phyloP scores from a whole-genome alignment of 2,329 filamentous ascomycete species.

The Helotiales sp. region DNA sequence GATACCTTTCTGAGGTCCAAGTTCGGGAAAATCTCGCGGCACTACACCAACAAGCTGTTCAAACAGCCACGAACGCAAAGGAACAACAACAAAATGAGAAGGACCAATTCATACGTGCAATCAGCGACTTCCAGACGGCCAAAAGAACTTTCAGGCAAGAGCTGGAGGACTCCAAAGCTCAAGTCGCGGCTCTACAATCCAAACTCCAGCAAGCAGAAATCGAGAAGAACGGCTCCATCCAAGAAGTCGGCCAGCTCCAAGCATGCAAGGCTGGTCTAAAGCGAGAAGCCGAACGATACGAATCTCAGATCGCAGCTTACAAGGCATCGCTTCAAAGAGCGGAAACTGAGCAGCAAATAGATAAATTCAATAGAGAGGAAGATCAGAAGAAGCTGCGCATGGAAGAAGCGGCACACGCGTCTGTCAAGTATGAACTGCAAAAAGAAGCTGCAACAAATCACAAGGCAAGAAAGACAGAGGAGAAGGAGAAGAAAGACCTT shows the following conservation, averaged over 20 bases:
- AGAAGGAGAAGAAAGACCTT: neutral
- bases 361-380: neutral
- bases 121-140: neutral
- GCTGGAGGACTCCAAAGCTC: neutral
- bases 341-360: neutral
- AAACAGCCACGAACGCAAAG: neutral
- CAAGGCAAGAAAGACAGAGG: neutral
- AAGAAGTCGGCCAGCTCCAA: neutral
- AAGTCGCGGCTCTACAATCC: neutral
- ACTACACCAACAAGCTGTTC: neutral
- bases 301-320: neutral
- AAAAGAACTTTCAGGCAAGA: neutral
- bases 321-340: neutral
- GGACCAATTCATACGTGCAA: neutral
- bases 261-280: neutral
- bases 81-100: neutral
- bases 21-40: neutral
- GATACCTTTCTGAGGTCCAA: neutral
- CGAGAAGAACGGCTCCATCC: neutral
- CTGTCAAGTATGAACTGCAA: neutral
- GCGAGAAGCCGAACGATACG: neutral
- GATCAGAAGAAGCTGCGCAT: neutral
- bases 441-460: neutral
- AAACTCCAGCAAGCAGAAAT: neutral
- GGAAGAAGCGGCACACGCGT: neutral